phyloP scores from a whole-genome alignment of 2,329 filamentous ascomycete genomes.

The Knufia fluminis region DNA sequence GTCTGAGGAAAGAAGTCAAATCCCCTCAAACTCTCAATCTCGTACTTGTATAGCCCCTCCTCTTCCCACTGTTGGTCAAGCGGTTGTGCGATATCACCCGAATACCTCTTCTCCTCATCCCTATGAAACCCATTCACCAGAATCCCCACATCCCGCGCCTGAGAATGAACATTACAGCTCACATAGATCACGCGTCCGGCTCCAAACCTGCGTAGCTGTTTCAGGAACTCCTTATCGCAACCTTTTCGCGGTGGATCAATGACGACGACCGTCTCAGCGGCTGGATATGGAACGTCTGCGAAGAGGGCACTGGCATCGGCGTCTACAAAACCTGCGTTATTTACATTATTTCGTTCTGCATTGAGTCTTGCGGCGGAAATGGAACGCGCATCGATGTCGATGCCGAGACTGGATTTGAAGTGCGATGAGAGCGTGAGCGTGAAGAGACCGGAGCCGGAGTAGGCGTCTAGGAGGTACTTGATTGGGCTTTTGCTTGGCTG shows the following conservation, averaged over 20 bases:
- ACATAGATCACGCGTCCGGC: conserved; percentile 83
- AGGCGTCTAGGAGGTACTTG: conserved; percentile 90
- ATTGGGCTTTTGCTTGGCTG: conserved; percentile 37
- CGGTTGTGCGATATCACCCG: conserved; percentile 25
- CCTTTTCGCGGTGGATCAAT: conserved; percentile 96
- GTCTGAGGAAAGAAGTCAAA: conserved; percentile 97
- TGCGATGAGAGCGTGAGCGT: conserved; percentile 82
- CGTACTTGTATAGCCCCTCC: conserved; percentile 48
- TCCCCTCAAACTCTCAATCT: conserved; percentile 80
- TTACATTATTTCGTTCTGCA: conserved; percentile 65
- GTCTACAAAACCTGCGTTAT: conserved; percentile 73
- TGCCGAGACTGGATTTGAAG: conserved; percentile 72
- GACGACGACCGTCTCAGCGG: conserved; percentile 82
- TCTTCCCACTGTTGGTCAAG: conserved; percentile 25
- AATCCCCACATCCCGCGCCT: conserved; percentile 84
- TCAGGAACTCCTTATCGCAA: conserved; percentile 75
- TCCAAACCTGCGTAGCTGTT: conserved; percentile 67
- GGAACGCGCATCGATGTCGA: conserved; percentile 74
- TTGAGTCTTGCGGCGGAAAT: conserved; percentile 74
- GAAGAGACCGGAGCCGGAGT: conserved; percentile 95
- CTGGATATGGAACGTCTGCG: conserved; percentile 60
- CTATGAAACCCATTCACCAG: conserved; percentile 59
- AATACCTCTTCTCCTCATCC: conserved; percentile 29
- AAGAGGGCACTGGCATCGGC: conserved; percentile 83
- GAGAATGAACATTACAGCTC: conserved; percentile 95